These are phyloP conservation scores for Talaromyces nanjingensis DNA, from an alignment of 495 filamentous ascomycete species.

Conservation along the genomic window DNA sequence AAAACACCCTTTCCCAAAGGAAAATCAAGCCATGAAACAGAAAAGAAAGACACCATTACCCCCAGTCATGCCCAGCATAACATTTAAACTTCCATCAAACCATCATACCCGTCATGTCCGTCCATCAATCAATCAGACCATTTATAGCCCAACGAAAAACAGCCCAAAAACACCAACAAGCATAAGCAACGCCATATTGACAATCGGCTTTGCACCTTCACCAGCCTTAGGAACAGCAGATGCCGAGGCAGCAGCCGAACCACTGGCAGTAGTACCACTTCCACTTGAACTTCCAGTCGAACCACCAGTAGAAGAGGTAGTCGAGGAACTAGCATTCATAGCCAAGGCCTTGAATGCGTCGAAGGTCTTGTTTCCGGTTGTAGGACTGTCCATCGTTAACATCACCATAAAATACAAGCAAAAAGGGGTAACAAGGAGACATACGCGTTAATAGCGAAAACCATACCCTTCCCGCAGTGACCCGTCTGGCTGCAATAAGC, in stretches of 20 bases:
- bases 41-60: neutral
- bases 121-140: neutral
- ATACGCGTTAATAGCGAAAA: slow-evolving; percentile 38
- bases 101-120: neutral
- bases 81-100: neutral
- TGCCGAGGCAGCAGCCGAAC: neutral
- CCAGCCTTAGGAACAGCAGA: neutral
- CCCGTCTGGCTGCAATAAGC: slow-evolving; percentile 49
- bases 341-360: neutral
- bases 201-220: neutral
- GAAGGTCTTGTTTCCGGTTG: slow-evolving; percentile 4
- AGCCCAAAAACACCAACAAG: neutral
- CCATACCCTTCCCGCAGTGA: slow-evolving; percentile 45
- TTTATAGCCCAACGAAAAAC: slow-evolving; percentile 2
- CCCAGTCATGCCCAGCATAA: neutral
- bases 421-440: neutral
- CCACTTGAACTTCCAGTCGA: neutral
- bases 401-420: neutral
- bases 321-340: neutral
- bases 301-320: neutral
- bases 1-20: neutral
- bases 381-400: neutral
- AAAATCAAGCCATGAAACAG: neutral
- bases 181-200: slow-evolving; percentile 5
- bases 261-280: neutral